Evolutionary conservation across 2,329 filamentous ascomycete genomes (phyloP).

Genomic region (Neonectria punicea): DNA sequence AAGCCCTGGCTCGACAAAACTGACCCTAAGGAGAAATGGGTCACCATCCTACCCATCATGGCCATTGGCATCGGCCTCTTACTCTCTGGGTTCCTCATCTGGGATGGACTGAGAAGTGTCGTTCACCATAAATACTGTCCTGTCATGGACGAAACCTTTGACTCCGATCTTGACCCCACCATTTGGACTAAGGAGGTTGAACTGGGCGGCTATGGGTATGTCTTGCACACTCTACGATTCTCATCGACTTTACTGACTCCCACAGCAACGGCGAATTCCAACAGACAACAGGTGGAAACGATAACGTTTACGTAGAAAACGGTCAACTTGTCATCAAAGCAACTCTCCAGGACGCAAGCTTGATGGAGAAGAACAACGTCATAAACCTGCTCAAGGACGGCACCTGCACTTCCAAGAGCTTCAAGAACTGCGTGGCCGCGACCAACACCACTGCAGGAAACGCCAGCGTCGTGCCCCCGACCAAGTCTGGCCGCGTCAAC

Average conservation of each 20-base stretch:
- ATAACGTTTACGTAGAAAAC: conserved; percentile 79
- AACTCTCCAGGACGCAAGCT: conserved; percentile 75
- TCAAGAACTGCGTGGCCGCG: conserved; percentile 70
- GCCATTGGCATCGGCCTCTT: conserved; percentile 76
- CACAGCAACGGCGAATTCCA: conserved; percentile 83
- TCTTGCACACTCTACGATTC: conserved; percentile 17
- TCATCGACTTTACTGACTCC: conserved; percentile 7
- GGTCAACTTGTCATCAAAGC: conserved; percentile 79
- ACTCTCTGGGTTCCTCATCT: conserved; percentile 77
- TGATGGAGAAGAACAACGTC: conserved; percentile 73
- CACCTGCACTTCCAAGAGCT: conserved; percentile 71
- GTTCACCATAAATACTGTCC: conserved; percentile 79
- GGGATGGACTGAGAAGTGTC: conserved; percentile 77
- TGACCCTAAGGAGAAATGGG: conserved; percentile 86
- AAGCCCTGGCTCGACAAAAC: conserved; percentile 81
- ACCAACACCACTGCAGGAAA: conserved; percentile 80
- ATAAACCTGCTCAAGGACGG: conserved; percentile 75
- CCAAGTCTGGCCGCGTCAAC: conserved; percentile 81
- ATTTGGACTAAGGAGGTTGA: conserved; percentile 82
- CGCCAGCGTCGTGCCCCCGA: conserved; percentile 79
- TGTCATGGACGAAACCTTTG: conserved; percentile 74
- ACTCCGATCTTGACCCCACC: conserved; percentile 64
- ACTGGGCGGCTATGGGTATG: conserved; percentile 80
- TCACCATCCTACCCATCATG: conserved; percentile 80
- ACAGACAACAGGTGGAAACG: conserved; percentile 74